Evolutionary conservation across 1,139 yeast genomes (phyloP).

Genomic region (Yamadazyma conglobata): DNA sequence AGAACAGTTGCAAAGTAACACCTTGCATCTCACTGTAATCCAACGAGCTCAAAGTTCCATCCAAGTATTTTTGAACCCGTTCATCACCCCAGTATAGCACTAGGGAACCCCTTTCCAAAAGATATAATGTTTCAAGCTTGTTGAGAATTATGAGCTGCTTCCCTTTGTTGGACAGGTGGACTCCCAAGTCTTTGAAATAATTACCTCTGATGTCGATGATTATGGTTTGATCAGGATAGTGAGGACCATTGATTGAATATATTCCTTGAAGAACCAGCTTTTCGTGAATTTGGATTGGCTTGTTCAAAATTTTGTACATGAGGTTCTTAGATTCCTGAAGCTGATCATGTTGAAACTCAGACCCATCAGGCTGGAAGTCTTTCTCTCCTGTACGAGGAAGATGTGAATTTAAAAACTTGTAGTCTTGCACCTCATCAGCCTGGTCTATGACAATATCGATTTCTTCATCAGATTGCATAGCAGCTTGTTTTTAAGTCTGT

Average conservation of each 20-base stretch:
- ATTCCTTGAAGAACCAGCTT: constrained; percentile 45
- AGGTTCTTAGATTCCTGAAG: constrained; percentile 58
- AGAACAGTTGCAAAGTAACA: constrained; percentile 64
- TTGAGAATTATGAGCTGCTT: constrained; percentile 42
- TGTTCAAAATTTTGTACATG: constrained; percentile 68
- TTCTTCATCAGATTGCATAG: constrained; percentile 9
- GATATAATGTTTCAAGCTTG: constrained; percentile 69
- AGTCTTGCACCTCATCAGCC: constrained; percentile 66
- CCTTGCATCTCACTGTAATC: constrained; percentile 25
- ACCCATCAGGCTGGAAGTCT: constrained; percentile 84
- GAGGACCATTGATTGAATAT: constrained; percentile 51
- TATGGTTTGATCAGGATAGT: constrained; percentile 29
- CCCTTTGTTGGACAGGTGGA: constrained; percentile 15
- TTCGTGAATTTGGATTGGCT: constrained; percentile 56
- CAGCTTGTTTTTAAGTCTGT: too few relatives aligned
- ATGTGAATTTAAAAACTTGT: constrained; percentile 19
- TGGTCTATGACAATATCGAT: constrained; percentile 13
- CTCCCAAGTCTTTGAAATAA: constrained; percentile 71
- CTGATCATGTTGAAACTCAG: constrained; percentile 51
- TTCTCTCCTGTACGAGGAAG: constrained; percentile 66
- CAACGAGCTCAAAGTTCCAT: constrained; percentile 12
- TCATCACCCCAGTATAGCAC: constrained; percentile 43
- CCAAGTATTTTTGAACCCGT: constrained; percentile 16
- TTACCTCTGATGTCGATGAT: constrained; percentile 65
- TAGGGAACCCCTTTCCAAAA: constrained; percentile 81